These are phyloP conservation scores for Pleurotus salmoneostramineus DNA, from an alignment of 768 basidiomycete species.

Conservation along the genomic window DNA sequence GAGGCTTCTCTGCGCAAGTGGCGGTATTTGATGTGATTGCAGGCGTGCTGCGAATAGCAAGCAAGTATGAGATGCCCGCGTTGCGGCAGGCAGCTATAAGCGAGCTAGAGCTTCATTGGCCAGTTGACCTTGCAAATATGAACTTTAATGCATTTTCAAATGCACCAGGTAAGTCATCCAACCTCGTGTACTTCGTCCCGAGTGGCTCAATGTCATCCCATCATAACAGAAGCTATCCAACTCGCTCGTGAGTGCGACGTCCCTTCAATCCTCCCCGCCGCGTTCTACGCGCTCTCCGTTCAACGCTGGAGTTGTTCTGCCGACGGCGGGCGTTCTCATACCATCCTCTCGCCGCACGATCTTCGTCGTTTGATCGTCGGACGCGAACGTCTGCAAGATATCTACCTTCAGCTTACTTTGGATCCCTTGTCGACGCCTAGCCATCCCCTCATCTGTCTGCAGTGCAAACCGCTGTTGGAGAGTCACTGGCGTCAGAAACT, in stretches of 20 bases:
- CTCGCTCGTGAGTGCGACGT: conserved; percentile 30
- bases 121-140: conserved; percentile 21
- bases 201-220: too few species aligned
- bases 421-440: conserved; percentile 5
- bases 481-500: conserved; percentile 3
- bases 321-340: conserved; percentile 24
- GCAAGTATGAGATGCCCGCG: conserved; percentile 29
- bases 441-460: not conserved
- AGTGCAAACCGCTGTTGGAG: not conserved
- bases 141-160: conserved; percentile 21
- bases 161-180: conserved; percentile 22
- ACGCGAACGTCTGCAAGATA: conserved; percentile 23
- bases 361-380: conserved; percentile 26
- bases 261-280: conserved; percentile 32
- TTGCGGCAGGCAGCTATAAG: conserved; percentile 21
- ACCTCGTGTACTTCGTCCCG: too few species aligned
- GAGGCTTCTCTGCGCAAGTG: conserved; percentile 18
- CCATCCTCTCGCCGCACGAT: conserved; percentile 21
- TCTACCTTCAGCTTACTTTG: conserved; percentile 12
- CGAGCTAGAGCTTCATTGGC: conserved; percentile 24
- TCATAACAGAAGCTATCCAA: conserved; percentile 23
- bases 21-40: conserved; percentile 21
- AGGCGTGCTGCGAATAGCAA: conserved; percentile 25
- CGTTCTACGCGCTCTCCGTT: conserved; percentile 33
- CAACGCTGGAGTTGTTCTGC: conserved; percentile 20